Percentiles rank a stretch among this genome's conserved stretches.
These are phyloP conservation scores for Chlorella ohadii DNA, from an alignment of 139 green algal genomes.

Conservation along the genomic window DNA sequence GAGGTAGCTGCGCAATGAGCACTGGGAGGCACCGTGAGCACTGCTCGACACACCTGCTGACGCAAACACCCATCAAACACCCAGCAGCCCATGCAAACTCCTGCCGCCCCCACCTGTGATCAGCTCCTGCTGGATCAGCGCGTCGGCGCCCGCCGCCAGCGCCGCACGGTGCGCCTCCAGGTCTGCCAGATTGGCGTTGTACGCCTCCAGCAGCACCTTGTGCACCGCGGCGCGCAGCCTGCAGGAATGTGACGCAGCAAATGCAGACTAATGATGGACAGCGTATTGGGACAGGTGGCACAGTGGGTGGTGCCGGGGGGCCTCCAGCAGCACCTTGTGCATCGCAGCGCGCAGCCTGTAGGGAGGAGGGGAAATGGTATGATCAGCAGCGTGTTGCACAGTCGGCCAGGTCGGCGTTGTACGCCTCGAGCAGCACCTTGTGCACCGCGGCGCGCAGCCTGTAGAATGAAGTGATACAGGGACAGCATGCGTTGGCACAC, in stretches of 20 bases:
- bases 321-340: conserved; percentile 47
- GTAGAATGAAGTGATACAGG: too few species aligned
- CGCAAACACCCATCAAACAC: background rate
- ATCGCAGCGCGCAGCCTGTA: conserved; percentile 23
- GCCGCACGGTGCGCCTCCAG: conserved; percentile 43
- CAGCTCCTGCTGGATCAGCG: conserved; percentile 53
- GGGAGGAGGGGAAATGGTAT: too few species aligned
- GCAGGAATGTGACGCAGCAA: too few species aligned
- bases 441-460: conserved; percentile 29
- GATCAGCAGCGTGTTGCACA: too few species aligned
- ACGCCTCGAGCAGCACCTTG: conserved; percentile 51
- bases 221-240: conserved; percentile 29
- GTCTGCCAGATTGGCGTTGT: conserved; percentile 50
- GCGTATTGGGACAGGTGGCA: too few species aligned
- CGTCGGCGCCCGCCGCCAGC: conserved; percentile 35
- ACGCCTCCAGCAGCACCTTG: conserved; percentile 51
- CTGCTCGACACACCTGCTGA: background rate
- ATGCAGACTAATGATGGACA: too few species aligned
- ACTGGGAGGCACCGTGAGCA: too few species aligned
- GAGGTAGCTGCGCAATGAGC: background rate
- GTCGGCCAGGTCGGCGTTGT: conserved; percentile 50
- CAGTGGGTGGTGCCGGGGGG: too few species aligned
- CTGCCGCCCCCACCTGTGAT: conserved; percentile 35
- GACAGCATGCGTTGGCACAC: too few species aligned
- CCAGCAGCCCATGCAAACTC: background rate